Evolutionary conservation across 2,329 filamentous ascomycete species (phyloP).

Genomic region (Fusarium compactum): DNA sequence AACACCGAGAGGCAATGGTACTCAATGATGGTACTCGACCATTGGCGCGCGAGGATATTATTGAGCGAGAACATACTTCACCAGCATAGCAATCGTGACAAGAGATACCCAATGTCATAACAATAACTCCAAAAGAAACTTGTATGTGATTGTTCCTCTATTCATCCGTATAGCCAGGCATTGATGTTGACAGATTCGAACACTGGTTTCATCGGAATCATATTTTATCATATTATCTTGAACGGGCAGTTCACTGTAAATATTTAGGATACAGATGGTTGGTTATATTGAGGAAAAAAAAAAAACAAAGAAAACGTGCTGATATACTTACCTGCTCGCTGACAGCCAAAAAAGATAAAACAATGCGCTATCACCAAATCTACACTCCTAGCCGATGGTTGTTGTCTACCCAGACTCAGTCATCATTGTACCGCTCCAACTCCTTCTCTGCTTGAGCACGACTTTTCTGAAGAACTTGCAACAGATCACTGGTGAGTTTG

Average conservation of each 20-base stretch:
- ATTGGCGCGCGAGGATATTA: slow-evolving; percentile 80
- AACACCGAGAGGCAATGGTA: slow-evolving; percentile 89
- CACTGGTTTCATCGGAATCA: not conserved
- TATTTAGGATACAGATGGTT: not conserved
- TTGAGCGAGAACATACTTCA: slow-evolving; percentile 70
- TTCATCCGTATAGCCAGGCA: not conserved
- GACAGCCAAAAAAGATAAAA: not conserved
- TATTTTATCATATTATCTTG: not conserved
- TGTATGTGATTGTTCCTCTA: not conserved
- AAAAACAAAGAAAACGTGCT: not conserved
- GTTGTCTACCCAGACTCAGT: not conserved
- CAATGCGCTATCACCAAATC: not conserved
- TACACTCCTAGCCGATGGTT: not conserved
- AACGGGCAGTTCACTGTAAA: not conserved
- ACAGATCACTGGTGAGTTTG: not conserved
- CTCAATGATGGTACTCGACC: slow-evolving; percentile 86
- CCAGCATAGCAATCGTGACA: slow-evolving; percentile 26
- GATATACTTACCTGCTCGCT: not conserved
- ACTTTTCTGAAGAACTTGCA: not conserved
- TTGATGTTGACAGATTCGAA: not conserved
- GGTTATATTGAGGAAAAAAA: not conserved
- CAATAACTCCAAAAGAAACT: not conserved
- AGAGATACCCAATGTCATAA: slow-evolving; percentile 7
- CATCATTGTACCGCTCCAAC: not conserved
- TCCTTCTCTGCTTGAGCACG: not conserved